These are phyloP conservation scores for Mycena capillaripes DNA, from an alignment of 768 basidiomycete species.

Conservation along the genomic window DNA sequence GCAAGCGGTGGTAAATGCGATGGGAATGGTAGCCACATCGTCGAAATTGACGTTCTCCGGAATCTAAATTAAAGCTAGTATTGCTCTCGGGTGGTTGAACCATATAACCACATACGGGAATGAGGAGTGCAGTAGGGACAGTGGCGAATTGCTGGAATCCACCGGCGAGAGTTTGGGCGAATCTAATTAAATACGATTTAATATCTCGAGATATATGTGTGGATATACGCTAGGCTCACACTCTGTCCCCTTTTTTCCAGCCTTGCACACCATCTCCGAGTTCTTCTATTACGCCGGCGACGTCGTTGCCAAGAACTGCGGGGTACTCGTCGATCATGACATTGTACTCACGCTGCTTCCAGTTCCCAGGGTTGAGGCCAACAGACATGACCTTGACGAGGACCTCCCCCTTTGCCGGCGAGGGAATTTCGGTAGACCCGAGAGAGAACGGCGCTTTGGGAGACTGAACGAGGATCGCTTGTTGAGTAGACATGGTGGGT, in stretches of 20 bases:
- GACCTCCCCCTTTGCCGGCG: conserved; percentile 45
- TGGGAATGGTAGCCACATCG: conserved; percentile 29
- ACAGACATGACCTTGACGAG: conserved; percentile 45
- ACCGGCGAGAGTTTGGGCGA: not conserved
- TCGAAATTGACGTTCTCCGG: conserved; percentile 31
- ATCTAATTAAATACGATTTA: not conserved
- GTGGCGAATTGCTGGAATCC: conserved; percentile 17
- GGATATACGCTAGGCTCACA: conserved; percentile 17
- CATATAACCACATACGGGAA: not conserved
- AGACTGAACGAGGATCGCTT: not conserved
- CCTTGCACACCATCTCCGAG: conserved; percentile 53
- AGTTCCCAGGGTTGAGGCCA: conserved; percentile 51
- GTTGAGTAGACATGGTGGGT: not conserved
- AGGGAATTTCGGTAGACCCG: conserved; percentile 30
- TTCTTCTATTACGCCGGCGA: conserved; percentile 48
- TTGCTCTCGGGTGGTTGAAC: not conserved
- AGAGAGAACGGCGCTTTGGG: conserved; percentile 39
- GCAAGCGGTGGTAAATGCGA: conserved; percentile 31
- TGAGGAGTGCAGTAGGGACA: not conserved
- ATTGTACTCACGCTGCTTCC: conserved; percentile 45
- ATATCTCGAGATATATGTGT: not conserved
- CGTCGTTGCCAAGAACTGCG: conserved; percentile 45
- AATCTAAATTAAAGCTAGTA: not conserved
- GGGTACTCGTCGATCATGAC: conserved; percentile 44
- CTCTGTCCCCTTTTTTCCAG: conserved; percentile 45